Base-by-base conservation (phyloP, 495 filamentous ascomycete genomes). In the Aspergillus funiculosus region DNA sequence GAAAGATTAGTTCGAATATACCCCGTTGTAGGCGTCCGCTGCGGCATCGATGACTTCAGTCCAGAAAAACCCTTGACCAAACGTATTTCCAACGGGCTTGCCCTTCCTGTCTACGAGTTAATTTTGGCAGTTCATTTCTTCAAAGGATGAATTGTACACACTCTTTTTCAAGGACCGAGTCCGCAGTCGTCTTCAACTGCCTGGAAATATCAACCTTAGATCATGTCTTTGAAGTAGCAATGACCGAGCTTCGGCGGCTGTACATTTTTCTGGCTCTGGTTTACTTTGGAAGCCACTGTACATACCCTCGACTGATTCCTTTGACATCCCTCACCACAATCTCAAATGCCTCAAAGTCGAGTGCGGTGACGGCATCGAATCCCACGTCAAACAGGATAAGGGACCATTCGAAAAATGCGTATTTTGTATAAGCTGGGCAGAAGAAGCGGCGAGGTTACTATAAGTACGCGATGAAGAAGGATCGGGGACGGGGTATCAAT, bases 401-500 rank as follows among this genome's bases (percentile, higher is more conserved):
- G 21, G 89, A 76, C 92, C 92, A 99, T 63, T 99, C 92, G 64
- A 97, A 95, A 69, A 99, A 95, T 37, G 92, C 81, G 64, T 99
- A 99, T 28, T 76, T 95, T n/a, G 92, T 97, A 62, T 99, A 99
- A 17, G 92, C 92, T 96, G 56, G 21, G 17, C 15, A 11, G 27
- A 11, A 3, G 8, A 13, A 41, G 6, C 17, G 6, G 18, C 14
- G 13, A 11, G 0, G 24, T 48, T 27, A 48, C 7, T n/a, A 35
- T 35, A 18, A 11, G 21, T 6, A 18, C 15, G 26, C 6, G 6
- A 14, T 4, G 3, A 18, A 19, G 6, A 34, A 18, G 18, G 21
- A 2, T 27, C 8, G 26, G 26, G 1, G 3, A 11, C 11, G 19
- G 35, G 35, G 10, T 2, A 20, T 21, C 30, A n/a, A 42, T 43